Percentiles rank a stretch among this genome's conserved stretches.
Evolutionary conservation across 2,329 filamentous ascomycete species (phyloP).

Genomic region (Aureobasidium sp.): DNA sequence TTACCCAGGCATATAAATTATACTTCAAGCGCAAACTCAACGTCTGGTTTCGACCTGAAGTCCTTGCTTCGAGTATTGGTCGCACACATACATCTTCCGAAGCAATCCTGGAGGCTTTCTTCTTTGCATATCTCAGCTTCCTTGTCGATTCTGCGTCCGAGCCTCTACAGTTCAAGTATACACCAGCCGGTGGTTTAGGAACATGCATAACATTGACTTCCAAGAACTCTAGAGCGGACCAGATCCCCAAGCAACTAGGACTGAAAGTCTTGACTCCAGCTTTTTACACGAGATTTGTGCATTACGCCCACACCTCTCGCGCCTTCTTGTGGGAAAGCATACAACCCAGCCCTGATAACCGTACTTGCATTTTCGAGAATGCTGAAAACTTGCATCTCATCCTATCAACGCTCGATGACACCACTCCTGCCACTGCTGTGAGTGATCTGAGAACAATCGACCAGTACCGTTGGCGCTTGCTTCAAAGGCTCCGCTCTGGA

Average conservation of each 20-base stretch:
- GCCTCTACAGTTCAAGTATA: conserved; percentile 48
- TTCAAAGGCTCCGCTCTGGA: conserved; percentile 35
- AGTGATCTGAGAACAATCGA: background rate
- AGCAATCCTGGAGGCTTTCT: conserved; percentile 33
- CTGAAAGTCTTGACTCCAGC: conserved; percentile 56
- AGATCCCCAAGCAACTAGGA: conserved; percentile 40
- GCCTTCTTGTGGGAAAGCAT: conserved; percentile 54
- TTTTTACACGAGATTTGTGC: conserved; percentile 61
- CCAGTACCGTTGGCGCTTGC: conserved; percentile 29
- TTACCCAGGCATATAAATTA: conserved; percentile 52
- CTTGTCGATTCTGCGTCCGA: conserved; percentile 43
- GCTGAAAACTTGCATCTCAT: conserved; percentile 46
- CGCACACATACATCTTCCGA: conserved; percentile 49
- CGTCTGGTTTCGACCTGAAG: conserved; percentile 61
- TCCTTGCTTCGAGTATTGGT: conserved; percentile 49
- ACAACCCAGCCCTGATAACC: conserved; percentile 46
- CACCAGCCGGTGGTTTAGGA: conserved; percentile 34
- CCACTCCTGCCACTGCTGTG: background rate
- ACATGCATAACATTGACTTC: background rate
- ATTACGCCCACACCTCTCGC: conserved; percentile 56
- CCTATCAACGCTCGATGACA: conserved; percentile 21
- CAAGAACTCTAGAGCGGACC: conserved; percentile 24
- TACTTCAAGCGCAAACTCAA: conserved; percentile 53
- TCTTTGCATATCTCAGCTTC: conserved; percentile 35
- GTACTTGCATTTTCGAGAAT: conserved; percentile 52